Evolutionary conservation across 306 rosid species (phyloP).

Genomic region (Ochetophila trinervis): DNA sequence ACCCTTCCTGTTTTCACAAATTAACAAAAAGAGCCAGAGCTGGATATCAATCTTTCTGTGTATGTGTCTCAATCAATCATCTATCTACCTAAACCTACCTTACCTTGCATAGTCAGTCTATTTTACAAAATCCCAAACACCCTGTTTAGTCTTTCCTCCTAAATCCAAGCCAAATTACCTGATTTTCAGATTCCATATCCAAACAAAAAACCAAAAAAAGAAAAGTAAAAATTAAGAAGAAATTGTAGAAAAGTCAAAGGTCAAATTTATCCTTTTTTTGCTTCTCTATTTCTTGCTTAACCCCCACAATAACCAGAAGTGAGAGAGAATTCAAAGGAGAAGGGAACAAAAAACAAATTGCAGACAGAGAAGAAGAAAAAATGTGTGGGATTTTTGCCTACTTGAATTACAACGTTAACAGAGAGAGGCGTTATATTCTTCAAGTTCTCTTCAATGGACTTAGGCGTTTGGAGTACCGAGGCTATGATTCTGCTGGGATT

Average conservation of each 20-base stretch:
- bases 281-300: constrained; percentile 1
- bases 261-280: not conserved
- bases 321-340: not conserved
- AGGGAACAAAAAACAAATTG: no score
- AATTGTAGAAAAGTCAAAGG: constrained; percentile 15
- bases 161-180: not conserved
- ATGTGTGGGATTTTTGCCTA: constrained; percentile 99
- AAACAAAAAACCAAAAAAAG: not conserved
- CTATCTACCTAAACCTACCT: no score
- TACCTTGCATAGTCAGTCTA: not conserved
- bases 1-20: not conserved
- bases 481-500: constrained; percentile 96
- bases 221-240: not conserved
- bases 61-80: not conserved
- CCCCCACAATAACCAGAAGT: constrained; percentile 4
- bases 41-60: not conserved
- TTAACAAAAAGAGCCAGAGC: not conserved
- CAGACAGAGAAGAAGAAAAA: not conserved
- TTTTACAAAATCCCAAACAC: not conserved
- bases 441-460: constrained; percentile 91
- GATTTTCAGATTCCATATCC: not conserved
- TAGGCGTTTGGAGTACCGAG: constrained; percentile 84
- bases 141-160: not conserved
- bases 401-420: constrained; percentile 74
- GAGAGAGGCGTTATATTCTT: constrained; percentile 82